Evolutionary conservation across 2,329 filamentous ascomycete genomes (phyloP).

Genomic region (Aureobasidium pullulans): DNA sequence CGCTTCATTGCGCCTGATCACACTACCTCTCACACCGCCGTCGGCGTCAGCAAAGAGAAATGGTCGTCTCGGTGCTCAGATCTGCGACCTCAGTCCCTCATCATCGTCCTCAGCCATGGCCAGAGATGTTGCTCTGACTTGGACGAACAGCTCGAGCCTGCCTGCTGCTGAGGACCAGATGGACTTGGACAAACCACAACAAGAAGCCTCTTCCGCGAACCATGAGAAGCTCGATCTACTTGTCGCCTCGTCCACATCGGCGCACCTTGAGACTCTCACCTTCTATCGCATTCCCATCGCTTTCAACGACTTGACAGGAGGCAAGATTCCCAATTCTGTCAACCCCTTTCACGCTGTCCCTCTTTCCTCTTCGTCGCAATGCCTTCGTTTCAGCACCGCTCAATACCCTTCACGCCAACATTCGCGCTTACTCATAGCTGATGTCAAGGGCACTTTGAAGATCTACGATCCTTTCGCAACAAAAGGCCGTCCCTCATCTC

Average conservation of each 20-base stretch:
- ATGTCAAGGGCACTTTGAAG: conserved; percentile 45
- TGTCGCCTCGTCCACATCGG: conserved; percentile 29
- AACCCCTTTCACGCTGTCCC: conserved; percentile 40
- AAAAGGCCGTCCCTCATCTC: conserved; percentile 20
- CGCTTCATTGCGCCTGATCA: conserved; percentile 47
- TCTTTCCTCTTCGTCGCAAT: conserved; percentile 43
- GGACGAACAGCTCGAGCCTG: conserved; percentile 30
- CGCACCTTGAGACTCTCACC: conserved; percentile 32
- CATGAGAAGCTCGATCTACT: conserved; percentile 26
- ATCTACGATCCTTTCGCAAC: conserved; percentile 44
- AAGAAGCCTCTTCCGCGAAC: neutral
- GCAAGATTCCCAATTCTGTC: conserved; percentile 31
- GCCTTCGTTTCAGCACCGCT: conserved; percentile 48
- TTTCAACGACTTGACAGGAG: conserved; percentile 23
- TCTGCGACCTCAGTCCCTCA: conserved; percentile 39
- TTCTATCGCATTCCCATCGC: conserved; percentile 34
- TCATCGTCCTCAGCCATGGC: conserved; percentile 46
- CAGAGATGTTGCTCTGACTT: conserved; percentile 45
- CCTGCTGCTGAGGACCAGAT: conserved; percentile 4
- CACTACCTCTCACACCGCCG: conserved; percentile 48
- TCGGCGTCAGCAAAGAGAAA: conserved; percentile 33
- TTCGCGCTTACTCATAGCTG: conserved; percentile 47
- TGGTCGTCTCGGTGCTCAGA: conserved; percentile 36
- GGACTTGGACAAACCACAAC: conserved; percentile 4
- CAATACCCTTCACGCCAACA: conserved; percentile 46